Conservation (phyloP, 192 early-diverging fungal genomes). For the Linderina pennispora region DNA sequence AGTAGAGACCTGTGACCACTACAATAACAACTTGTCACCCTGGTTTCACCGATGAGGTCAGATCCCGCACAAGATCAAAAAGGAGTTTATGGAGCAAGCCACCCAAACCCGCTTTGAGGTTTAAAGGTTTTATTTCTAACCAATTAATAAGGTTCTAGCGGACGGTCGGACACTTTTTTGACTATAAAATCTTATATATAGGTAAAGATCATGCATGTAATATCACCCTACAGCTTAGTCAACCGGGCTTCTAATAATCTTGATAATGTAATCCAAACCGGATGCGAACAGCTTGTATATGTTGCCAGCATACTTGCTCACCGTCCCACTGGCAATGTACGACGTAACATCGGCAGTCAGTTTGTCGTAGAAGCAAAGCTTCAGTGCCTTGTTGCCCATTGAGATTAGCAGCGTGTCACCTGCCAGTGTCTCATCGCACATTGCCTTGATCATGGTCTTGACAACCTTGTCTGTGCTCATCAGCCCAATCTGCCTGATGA, state of each 20-base stretch:
- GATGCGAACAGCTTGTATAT: slow-evolving; percentile 9
- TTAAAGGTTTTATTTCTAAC: too few species aligned
- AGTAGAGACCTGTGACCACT: too few species aligned
- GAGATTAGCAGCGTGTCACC: slow-evolving; percentile 49
- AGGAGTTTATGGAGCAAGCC: too few species aligned
- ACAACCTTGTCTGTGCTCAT: slow-evolving; percentile 47
- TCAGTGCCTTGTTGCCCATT: slow-evolving; percentile 21
- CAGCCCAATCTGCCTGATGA: slow-evolving; percentile 26
- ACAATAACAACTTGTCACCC: too few species aligned
- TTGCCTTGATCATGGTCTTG: slow-evolving; percentile 51
- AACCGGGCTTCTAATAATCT: slow-evolving; percentile 8
- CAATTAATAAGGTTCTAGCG: too few species aligned
- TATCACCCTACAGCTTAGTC: too few species aligned
- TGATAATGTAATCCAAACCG: slow-evolving; percentile 8
- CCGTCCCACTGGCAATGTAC: slow-evolving; percentile 24
- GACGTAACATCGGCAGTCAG: slow-evolving; percentile 19
- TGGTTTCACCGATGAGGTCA: too few species aligned
- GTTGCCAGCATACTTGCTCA: slow-evolving; percentile 15
- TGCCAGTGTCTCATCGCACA: slow-evolving; percentile 47
- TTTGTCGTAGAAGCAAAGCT: slow-evolving; percentile 24
- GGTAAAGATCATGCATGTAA: too few species aligned
- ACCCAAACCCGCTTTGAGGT: too few species aligned
- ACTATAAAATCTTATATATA: too few species aligned
- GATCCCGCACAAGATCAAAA: too few species aligned
- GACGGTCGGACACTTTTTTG: too few species aligned